A percentile compares a stretch with the other conserved stretches of the same genome.
These are phyloP conservation scores for Blastomyces emzantsi DNA, from an alignment of 2,329 filamentous ascomycete species.

Conservation along the genomic window DNA sequence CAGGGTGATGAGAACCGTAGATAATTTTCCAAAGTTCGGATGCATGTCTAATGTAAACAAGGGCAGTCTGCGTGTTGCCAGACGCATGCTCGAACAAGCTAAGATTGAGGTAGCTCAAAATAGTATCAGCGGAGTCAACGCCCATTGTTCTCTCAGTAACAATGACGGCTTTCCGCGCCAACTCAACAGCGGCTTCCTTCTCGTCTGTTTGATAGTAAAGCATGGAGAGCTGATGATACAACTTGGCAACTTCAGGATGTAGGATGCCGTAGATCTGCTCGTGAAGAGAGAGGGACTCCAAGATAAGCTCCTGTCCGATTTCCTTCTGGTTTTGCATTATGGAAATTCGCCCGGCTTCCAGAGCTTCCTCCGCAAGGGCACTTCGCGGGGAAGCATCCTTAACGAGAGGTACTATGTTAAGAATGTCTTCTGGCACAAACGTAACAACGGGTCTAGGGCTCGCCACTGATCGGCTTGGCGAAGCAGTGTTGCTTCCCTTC, in stretches of 20 bases:
- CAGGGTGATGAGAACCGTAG: slow-evolving; percentile 85
- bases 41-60: slow-evolving; percentile 84
- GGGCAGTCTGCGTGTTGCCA: slow-evolving; percentile 79
- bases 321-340: slow-evolving; percentile 92
- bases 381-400: slow-evolving; percentile 93
- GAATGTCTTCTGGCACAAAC: slow-evolving; percentile 74
- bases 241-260: slow-evolving; percentile 88
- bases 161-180: slow-evolving; percentile 93
- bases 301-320: slow-evolving; percentile 84
- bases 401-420: slow-evolving; percentile 88
- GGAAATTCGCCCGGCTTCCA: slow-evolving; percentile 95
- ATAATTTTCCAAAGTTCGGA: slow-evolving; percentile 95
- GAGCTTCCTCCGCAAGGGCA: slow-evolving; percentile 82
- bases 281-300: slow-evolving; percentile 93
- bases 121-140: slow-evolving; percentile 85
- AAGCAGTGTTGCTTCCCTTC: slow-evolving; percentile 44
- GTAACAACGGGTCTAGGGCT: slow-evolving; percentile 46
- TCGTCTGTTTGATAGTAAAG: slow-evolving; percentile 97
- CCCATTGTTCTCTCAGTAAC: slow-evolving; percentile 91
- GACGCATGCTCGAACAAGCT: slow-evolving; percentile 88
- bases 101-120: slow-evolving; percentile 92
- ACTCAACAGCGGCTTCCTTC: slow-evolving; percentile 88
- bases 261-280: slow-evolving; percentile 98
- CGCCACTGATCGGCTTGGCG: slow-evolving; percentile 37
- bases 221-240: slow-evolving; percentile 92